Conservation (phyloP, 2,329 filamentous ascomycete species). For the Aspergillus sp. region DNA sequence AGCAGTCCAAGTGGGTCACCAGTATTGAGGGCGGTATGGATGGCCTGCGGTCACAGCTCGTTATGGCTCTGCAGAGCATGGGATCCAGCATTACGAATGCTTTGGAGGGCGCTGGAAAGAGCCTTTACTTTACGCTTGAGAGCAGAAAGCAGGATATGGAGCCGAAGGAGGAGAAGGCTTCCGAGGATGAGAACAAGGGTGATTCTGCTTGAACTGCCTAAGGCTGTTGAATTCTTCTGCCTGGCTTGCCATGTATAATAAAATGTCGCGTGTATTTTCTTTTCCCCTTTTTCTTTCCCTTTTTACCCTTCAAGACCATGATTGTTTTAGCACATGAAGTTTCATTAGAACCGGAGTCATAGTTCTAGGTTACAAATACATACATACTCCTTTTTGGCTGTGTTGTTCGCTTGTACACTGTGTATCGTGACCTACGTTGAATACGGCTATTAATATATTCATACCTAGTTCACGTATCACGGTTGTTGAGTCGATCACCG, state of each 20-base stretch:
- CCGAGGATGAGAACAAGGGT: conserved; percentile 35
- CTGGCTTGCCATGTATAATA: conserved; percentile 40
- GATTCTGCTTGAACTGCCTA: conserved; percentile 30
- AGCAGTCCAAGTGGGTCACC: conserved; percentile 70
- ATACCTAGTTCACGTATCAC: not conserved
- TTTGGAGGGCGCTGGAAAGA: conserved; percentile 79
- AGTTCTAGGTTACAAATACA: conserved; percentile 4
- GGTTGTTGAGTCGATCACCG: not conserved
- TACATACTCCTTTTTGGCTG: not conserved
- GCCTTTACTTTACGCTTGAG: conserved; percentile 85
- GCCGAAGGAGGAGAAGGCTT: conserved; percentile 57
- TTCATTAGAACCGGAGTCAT: conserved; percentile 8
- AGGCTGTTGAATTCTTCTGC: not conserved
- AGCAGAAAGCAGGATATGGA: conserved; percentile 78
- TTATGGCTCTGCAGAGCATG: conserved; percentile 76
- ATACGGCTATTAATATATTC: not conserved
- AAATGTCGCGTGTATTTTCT: conserved; percentile 27
- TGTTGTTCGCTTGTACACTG: not conserved
- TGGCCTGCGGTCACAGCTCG: conserved; percentile 77
- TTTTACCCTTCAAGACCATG: conserved; percentile 16
- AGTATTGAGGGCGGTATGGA: conserved; percentile 80
- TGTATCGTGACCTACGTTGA: not conserved
- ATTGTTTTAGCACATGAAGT: conserved; percentile 22
- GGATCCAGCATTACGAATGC: conserved; percentile 74
- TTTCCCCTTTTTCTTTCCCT: conserved; percentile 13